These are phyloP conservation scores for Lecanosticta acicola DNA, from an alignment of 2,329 filamentous ascomycete species.

Conservation along the genomic window DNA sequence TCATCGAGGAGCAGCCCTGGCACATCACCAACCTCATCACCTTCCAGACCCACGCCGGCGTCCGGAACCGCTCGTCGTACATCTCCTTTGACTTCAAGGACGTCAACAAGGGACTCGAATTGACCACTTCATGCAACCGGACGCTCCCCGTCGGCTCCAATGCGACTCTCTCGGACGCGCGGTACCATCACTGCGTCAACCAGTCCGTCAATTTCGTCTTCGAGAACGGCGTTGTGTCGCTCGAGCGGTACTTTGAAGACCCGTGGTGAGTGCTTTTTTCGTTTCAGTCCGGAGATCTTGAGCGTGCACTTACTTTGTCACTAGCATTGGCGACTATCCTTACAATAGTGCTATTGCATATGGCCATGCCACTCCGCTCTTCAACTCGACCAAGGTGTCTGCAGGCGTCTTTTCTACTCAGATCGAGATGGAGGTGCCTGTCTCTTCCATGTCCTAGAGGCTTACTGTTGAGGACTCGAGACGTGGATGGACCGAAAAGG, in stretches of 20 bases:
- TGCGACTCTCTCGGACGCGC: slow-evolving; percentile 7
- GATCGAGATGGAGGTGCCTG: slow-evolving; percentile 14
- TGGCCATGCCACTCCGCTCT: slow-evolving; percentile 12
- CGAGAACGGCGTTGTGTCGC: slow-evolving; percentile 10
- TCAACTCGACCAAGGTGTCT: slow-evolving; percentile 11
- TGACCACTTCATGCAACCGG: slow-evolving; percentile 22
- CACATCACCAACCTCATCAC: slow-evolving; percentile 19
- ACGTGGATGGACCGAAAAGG: too few species aligned
- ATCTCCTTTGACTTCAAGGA: slow-evolving; percentile 26
- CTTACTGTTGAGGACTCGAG: too few species aligned
- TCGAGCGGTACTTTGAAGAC: slow-evolving; percentile 22
- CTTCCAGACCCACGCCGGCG: slow-evolving; percentile 11
- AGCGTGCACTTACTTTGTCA: too few species aligned
- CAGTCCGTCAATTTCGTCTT: slow-evolving; percentile 22
- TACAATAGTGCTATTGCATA: slow-evolving; percentile 22
- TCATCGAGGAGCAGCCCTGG: slow-evolving; percentile 21
- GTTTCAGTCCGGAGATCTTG: neutral
- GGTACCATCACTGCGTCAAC: slow-evolving; percentile 21
- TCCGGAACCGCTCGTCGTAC: slow-evolving; percentile 8
- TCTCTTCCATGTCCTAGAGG: slow-evolving; percentile 11
- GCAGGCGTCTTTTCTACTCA: slow-evolving; percentile 15
- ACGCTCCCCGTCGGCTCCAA: slow-evolving; percentile 7
- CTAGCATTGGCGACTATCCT: slow-evolving; percentile 16
- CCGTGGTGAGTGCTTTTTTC: slow-evolving; percentile 16
- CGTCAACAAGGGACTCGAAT: slow-evolving; percentile 23